A percentile compares a stretch with the other conserved stretches of the same genome.
Conservation (phyloP, 495 filamentous ascomycete species). For the Lasiosphaeriaceae sp. region DNA sequence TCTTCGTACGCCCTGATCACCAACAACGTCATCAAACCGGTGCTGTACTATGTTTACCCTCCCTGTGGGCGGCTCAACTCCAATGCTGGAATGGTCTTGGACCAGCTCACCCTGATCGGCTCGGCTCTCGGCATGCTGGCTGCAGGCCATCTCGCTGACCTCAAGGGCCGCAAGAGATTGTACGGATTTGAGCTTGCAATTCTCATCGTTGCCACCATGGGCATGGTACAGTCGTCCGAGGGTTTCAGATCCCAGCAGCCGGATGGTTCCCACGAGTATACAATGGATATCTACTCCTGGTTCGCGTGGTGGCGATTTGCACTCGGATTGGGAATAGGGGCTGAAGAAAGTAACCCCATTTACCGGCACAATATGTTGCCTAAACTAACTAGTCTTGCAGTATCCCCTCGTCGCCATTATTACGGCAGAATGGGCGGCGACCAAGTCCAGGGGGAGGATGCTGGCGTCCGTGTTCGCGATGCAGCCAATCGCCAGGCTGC, state of each 20-base stretch:
- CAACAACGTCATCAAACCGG: slow-evolving; percentile 55
- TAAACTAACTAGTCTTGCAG: not conserved
- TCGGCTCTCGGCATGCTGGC: slow-evolving; percentile 52
- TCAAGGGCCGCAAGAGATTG: slow-evolving; percentile 55
- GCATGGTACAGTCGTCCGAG: slow-evolving; percentile 44
- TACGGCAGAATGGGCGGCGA: slow-evolving; percentile 58
- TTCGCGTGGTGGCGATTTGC: slow-evolving; percentile 54
- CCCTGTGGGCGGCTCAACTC: slow-evolving; percentile 11
- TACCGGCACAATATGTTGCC: too few species aligned
- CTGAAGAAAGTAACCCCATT: slow-evolving; percentile 9
- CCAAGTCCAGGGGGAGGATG: slow-evolving; percentile 53
- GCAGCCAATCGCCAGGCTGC: slow-evolving; percentile 59
- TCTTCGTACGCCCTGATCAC: slow-evolving; percentile 50
- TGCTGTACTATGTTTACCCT: slow-evolving; percentile 57
- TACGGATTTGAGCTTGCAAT: slow-evolving; percentile 59
- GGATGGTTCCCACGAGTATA: slow-evolving; percentile 22
- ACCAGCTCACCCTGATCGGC: slow-evolving; percentile 52
- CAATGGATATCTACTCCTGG: slow-evolving; percentile 52
- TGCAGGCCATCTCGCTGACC: slow-evolving; percentile 57
- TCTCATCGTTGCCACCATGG: slow-evolving; percentile 48
- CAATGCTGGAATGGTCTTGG: slow-evolving; percentile 38
- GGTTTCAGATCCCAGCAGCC: slow-evolving; percentile 21
- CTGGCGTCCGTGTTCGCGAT: slow-evolving; percentile 59
- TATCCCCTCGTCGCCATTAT: slow-evolving; percentile 46
- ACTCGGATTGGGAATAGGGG: slow-evolving; percentile 47